Conservation (phyloP, 2,329 filamentous ascomycete genomes). For the Colletotrichum caudatum region DNA sequence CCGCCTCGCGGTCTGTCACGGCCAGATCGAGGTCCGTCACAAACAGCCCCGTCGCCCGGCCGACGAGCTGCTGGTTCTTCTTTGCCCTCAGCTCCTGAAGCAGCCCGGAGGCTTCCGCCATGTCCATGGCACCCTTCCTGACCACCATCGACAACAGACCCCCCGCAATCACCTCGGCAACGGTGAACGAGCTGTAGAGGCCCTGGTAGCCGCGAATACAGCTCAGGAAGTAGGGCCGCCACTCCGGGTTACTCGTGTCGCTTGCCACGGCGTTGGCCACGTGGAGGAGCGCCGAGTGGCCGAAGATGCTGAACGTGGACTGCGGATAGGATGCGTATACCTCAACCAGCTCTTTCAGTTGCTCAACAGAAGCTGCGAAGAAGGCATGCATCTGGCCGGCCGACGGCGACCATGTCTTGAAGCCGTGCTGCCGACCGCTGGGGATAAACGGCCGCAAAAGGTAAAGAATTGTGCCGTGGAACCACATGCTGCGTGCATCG, state of each 20-base stretch:
- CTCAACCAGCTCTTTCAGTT: conserved; percentile 55
- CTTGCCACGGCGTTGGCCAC: conserved; percentile 53
- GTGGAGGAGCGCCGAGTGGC: conserved; percentile 55
- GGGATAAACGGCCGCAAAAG: conserved; percentile 37
- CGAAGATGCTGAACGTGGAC: conserved; percentile 53
- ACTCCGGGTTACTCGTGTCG: conserved; percentile 47
- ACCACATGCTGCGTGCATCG: conserved; percentile 19
- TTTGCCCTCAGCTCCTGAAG: conserved; percentile 47
- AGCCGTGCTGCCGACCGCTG: conserved; percentile 29
- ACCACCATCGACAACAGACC: conserved; percentile 54
- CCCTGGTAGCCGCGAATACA: conserved; percentile 55
- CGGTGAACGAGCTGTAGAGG: conserved; percentile 51
- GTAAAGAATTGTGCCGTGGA: conserved; percentile 38
- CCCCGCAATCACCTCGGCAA: conserved; percentile 51
- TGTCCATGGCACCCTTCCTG: conserved; percentile 49
- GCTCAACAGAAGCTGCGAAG: conserved; percentile 52
- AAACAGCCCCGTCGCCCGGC: conserved; percentile 50
- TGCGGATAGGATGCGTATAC: conserved; percentile 51
- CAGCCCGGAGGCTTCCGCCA: conserved; percentile 47
- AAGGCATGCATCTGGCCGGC: conserved; percentile 40
- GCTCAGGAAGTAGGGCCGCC: conserved; percentile 52
- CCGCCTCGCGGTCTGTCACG: conserved; percentile 50
- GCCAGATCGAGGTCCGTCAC: conserved; percentile 53
- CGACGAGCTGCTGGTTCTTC: conserved; percentile 43
- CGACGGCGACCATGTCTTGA: conserved; percentile 35